These are phyloP conservation scores for Prunus mira DNA, from an alignment of 306 rosid genomes.

Conservation along the genomic window DNA sequence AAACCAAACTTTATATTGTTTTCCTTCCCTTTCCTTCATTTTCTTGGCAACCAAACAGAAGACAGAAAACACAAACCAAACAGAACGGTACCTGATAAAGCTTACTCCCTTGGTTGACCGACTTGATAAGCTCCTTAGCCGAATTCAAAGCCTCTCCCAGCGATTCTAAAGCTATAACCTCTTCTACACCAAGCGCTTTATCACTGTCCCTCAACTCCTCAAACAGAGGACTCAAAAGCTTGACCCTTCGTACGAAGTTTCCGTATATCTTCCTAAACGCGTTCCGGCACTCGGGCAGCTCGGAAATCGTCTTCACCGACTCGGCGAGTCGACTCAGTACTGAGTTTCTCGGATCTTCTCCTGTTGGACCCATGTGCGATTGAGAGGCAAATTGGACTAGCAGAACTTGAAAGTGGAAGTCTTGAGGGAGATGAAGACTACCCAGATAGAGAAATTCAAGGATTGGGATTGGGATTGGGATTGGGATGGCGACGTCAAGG, in stretches of 20 bases:
- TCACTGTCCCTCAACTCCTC: constrained; percentile 83
- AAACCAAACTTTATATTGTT: neutral
- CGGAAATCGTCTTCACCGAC: constrained; percentile 60
- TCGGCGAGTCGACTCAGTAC: constrained; percentile 52
- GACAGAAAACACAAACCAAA: neutral
- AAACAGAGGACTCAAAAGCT: constrained; percentile 82
- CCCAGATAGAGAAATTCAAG: neutral
- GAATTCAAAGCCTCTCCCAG: constrained; percentile 66
- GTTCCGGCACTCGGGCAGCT: constrained; percentile 65
- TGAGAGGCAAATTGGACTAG: constrained; percentile 22
- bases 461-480: neutral
- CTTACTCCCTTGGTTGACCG: constrained; percentile 75
- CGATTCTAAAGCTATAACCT: constrained; percentile 54
- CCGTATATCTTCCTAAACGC: constrained; percentile 66
- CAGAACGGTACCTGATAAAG: constrained; percentile 63
- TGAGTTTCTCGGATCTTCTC: constrained; percentile 28
- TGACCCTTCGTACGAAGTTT: constrained; percentile 71
- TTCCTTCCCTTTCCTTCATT: neutral
- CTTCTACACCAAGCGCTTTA: constrained; percentile 46
- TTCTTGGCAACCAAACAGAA: constrained; percentile 7
- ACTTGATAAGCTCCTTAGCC: constrained; percentile 50
- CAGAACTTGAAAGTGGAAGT: constrained; percentile 5
- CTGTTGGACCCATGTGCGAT: constrained; percentile 53
- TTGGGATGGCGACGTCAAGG: constrained; percentile 7
- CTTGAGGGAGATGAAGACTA: neutral